A percentile compares a stretch with the other conserved stretches of the same genome.
phyloP scores from a whole-genome alignment of 75 land plant species.

The Selaginella moellendorffii region DNA sequence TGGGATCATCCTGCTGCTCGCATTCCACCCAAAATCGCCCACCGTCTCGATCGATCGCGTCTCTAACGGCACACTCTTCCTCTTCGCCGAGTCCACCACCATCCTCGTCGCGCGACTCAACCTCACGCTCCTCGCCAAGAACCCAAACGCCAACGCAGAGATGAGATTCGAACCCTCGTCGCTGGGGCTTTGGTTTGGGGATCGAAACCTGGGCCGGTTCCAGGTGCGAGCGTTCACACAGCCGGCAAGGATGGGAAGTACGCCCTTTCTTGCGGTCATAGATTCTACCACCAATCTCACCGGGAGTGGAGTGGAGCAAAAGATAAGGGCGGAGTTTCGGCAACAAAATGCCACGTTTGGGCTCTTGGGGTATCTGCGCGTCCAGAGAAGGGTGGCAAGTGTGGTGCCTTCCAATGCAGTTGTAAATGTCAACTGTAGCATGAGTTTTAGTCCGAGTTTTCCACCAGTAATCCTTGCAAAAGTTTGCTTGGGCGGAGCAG shows the following conservation, averaged over 20 bases:
- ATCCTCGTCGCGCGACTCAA: not conserved
- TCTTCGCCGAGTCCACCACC: not conserved
- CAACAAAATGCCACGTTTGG: not conserved
- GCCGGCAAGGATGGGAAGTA: not conserved
- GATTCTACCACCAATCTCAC: not conserved
- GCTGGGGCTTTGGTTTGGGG: not conserved
- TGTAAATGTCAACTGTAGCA: not conserved
- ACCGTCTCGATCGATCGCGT: not conserved
- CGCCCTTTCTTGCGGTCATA: not conserved
- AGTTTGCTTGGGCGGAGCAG: too few species aligned
- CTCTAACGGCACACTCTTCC: not conserved
- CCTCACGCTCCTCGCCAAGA: not conserved
- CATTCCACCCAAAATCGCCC: not conserved
- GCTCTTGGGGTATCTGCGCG: not conserved
- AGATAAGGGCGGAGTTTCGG: not conserved
- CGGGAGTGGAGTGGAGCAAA: not conserved
- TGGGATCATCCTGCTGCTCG: not conserved
- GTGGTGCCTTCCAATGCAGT: not conserved
- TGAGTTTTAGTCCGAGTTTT: not conserved
- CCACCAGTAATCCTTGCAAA: constrained; percentile 1
- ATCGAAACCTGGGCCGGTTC: not conserved
- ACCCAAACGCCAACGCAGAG: not conserved
- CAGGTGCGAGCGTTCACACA: not conserved
- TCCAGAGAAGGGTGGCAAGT: not conserved
- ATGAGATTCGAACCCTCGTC: not conserved